Evolutionary conservation across 495 filamentous ascomycete species (phyloP).

Genomic region (Penicillium daleae): DNA sequence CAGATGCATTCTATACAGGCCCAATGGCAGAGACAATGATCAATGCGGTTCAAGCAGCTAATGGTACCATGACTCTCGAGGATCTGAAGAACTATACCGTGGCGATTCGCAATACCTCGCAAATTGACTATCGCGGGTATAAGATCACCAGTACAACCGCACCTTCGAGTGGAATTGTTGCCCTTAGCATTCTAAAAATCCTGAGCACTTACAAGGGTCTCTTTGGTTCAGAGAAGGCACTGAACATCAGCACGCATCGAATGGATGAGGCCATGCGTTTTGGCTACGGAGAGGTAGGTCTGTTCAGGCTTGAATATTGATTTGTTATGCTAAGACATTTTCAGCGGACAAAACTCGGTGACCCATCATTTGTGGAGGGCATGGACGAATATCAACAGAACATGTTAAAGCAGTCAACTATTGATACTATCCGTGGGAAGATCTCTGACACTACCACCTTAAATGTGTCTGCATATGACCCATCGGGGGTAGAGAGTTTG

Average conservation of each 20-base stretch:
- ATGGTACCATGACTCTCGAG: constrained; percentile 81
- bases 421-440: constrained; percentile 58
- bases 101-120: constrained; percentile 59
- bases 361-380: constrained; percentile 71
- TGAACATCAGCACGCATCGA: constrained; percentile 74
- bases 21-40: constrained; percentile 75
- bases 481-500: constrained; percentile 60
- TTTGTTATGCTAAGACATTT: constrained; percentile 3
- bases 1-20: constrained; percentile 78
- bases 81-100: constrained; percentile 75
- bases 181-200: constrained; percentile 74
- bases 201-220: constrained; percentile 71
- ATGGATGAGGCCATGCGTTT: constrained; percentile 87
- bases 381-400: constrained; percentile 64
- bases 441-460: constrained; percentile 73
- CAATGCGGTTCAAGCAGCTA: constrained; percentile 58
- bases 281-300: constrained; percentile 68
- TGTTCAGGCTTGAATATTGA: background rate
- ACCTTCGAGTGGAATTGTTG: constrained; percentile 75
- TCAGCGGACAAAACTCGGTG: constrained; percentile 70
- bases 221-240: constrained; percentile 46
- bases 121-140: constrained; percentile 72
- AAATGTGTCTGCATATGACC: constrained; percentile 72
- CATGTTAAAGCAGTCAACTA: constrained; percentile 66
- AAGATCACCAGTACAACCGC: constrained; percentile 69